Evolutionary conservation across 306 rosid genomes (phyloP).

Genomic region (Herpetospermum pedunculosum): DNA sequence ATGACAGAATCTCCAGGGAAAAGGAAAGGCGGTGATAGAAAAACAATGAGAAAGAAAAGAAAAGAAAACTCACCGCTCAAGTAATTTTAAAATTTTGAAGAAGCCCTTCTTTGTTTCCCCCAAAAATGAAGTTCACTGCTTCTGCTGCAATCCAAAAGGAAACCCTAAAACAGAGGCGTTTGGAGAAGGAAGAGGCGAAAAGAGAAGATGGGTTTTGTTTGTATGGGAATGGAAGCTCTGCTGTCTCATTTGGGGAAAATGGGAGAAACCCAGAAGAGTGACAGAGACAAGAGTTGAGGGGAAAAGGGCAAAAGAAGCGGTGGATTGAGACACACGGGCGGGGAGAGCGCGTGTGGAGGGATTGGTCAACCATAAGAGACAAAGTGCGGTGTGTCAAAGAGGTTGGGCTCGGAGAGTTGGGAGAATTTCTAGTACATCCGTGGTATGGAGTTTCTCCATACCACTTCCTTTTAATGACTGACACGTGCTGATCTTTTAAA

Average conservation of each 20-base stretch:
- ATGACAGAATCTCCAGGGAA: not conserved
- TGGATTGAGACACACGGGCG: constrained; percentile 20
- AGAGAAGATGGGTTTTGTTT: constrained; percentile 19
- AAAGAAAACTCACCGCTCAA: not conserved
- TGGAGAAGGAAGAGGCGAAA: constrained; percentile 14
- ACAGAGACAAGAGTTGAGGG: constrained; percentile 17
- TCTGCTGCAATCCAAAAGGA: constrained; percentile 20
- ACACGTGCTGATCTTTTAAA: no score
- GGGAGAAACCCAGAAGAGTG: constrained; percentile 21
- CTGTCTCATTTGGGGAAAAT: not conserved
- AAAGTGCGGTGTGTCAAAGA: constrained; percentile 5
- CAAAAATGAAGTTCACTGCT: constrained; percentile 1
- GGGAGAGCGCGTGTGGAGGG: constrained; percentile 19
- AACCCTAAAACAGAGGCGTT: constrained; percentile 25
- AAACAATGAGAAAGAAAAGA: not conserved
- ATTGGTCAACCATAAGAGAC: constrained; percentile 35
- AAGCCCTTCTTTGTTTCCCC: not conserved
- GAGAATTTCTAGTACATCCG: no score
- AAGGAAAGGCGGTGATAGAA: constrained; percentile 9
- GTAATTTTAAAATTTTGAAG: not conserved
- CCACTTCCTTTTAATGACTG: no score
- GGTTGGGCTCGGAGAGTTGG: not conserved
- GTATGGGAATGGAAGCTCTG: not conserved
- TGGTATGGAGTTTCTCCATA: no score
- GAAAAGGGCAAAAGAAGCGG: not conserved